Percentiles rank a stretch among this genome's conserved stretches.
phyloP scores from a whole-genome alignment of 345 rosid species.

The Salix viminalis region DNA sequence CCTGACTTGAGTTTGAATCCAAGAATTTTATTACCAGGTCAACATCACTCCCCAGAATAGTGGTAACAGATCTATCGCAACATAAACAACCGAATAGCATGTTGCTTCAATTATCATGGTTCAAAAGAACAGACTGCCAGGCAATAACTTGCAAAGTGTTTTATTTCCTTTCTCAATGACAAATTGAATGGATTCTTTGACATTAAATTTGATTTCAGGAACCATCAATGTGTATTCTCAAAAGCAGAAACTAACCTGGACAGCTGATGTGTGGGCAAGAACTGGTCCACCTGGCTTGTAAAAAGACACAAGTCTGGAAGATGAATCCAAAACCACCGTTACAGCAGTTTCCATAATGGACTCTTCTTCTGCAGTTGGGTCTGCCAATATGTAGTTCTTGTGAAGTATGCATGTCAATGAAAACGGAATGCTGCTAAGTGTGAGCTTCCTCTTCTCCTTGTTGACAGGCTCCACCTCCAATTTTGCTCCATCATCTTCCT shows the following conservation, averaged over 20 bases:
- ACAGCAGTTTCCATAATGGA: constrained; percentile 70
- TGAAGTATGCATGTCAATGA: constrained; percentile 75
- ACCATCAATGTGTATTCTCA: background rate
- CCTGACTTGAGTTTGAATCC: constrained; percentile 1
- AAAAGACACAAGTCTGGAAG: constrained; percentile 62
- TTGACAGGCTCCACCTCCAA: constrained; percentile 51
- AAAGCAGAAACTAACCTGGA: constrained; percentile 47
- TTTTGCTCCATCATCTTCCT: constrained; percentile 44
- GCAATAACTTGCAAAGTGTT: background rate
- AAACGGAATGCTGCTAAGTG: constrained; percentile 55
- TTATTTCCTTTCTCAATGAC: background rate
- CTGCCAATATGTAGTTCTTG: constrained; percentile 74
- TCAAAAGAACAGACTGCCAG: background rate
- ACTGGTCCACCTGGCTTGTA: constrained; percentile 78
- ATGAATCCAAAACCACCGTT: constrained; percentile 69
- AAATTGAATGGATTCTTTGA: background rate
- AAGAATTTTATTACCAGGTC: background rate
- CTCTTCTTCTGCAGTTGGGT: constrained; percentile 89
- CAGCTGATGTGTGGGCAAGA: constrained; percentile 57
- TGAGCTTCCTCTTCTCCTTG: constrained; percentile 71
- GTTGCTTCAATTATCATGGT: background rate
- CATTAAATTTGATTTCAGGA: background rate
- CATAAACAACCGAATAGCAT: background rate
- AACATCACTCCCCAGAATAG: background rate
- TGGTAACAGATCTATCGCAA: background rate